Percentiles rank a stretch among this genome's conserved stretches.
These are phyloP conservation scores for Botrytis pseudocinerea DNA, from an alignment of 2,329 filamentous ascomycete genomes.

Conservation along the genomic window DNA sequence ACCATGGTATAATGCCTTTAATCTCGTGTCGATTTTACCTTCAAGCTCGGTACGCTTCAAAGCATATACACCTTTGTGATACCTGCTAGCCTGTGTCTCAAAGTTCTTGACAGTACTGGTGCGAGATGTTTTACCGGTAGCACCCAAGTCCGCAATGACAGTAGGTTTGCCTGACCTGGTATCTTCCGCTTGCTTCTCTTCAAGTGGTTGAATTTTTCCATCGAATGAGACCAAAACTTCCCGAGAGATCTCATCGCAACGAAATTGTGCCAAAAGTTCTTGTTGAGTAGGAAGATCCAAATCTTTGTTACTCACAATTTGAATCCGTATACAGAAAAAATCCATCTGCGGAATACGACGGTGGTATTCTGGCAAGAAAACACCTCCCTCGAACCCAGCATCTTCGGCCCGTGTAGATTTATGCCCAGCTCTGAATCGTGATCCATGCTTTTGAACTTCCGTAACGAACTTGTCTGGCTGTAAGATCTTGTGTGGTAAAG, in stretches of 20 bases:
- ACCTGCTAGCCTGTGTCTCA: conserved; percentile 85
- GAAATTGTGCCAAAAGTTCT: conserved; percentile 92
- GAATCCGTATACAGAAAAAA: conserved; percentile 90
- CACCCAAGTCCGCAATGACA: conserved; percentile 74
- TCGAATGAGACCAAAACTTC: conserved; percentile 88
- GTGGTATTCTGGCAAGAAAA: conserved; percentile 94
- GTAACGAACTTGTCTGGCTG: conserved; percentile 87
- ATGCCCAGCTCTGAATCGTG: conserved; percentile 79
- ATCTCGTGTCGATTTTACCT: conserved; percentile 79
- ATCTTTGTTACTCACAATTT: conserved; percentile 98
- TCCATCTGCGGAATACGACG: conserved; percentile 92
- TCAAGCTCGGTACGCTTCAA: conserved; percentile 85
- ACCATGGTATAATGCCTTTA: conserved; percentile 86
- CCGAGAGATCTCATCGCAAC: conserved; percentile 93
- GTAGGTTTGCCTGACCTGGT: conserved; percentile 69
- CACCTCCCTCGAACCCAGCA: conserved; percentile 72
- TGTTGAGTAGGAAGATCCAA: conserved; percentile 95
- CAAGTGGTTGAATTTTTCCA: conserved; percentile 74
- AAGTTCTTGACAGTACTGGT: conserved; percentile 78
- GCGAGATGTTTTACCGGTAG: conserved; percentile 70
- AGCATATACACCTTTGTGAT: conserved; percentile 93
- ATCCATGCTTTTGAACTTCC: conserved; percentile 77
- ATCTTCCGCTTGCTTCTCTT: conserved; percentile 79
- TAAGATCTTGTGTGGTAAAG: conserved; percentile 93
- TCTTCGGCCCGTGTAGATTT: conserved; percentile 68